Percentiles rank a stretch among this genome's conserved stretches.
phyloP scores from a whole-genome alignment of 2,329 filamentous ascomycete species.

The Dactylellina leptospora region DNA sequence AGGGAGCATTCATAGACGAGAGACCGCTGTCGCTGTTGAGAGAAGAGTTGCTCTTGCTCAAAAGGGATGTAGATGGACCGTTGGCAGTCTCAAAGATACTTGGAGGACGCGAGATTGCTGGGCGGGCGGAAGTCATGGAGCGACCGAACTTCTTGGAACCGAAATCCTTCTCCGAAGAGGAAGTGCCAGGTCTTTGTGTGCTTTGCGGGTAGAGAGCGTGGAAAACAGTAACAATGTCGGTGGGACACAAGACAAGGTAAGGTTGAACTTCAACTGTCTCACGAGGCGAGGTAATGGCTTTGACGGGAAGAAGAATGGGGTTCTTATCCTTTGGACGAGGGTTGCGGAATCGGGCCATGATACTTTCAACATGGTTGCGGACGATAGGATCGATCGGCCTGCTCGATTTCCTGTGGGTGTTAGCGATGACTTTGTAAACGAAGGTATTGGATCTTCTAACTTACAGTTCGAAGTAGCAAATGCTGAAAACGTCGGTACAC shows the following conservation, averaged over 20 bases:
- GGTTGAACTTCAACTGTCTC: conserved; percentile 82
- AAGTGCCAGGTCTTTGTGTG: conserved; percentile 42
- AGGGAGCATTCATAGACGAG: conserved; percentile 63
- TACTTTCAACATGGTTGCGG: conserved; percentile 56
- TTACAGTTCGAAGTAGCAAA: conserved; percentile 57
- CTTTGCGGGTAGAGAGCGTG: conserved; percentile 78
- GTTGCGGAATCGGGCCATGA: conserved; percentile 56
- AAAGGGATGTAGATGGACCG: conserved; percentile 69
- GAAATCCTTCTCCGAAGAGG: conserved; percentile 62
- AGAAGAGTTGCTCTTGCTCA: conserved; percentile 77
- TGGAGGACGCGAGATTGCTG: conserved; percentile 56
- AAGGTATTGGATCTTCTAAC: too few relatives aligned
- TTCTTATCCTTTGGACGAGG: conserved; percentile 64
- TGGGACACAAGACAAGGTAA: conserved; percentile 79
- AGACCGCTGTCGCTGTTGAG: conserved; percentile 75
- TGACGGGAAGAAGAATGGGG: conserved; percentile 67
- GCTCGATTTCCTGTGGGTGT: conserved; percentile 55
- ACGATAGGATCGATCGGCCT: conserved; percentile 57
- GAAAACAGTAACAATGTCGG: conserved; percentile 80
- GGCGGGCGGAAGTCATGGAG: conserved; percentile 38
- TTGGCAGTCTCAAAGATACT: conserved; percentile 67
- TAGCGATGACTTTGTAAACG: too few relatives aligned
- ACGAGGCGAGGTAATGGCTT: conserved; percentile 75
- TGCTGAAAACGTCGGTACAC: conserved; percentile 57
- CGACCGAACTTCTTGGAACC: conserved; percentile 62